Evolutionary conservation across 768 basidiomycete species (phyloP).

Genomic region (Suillus subluteus): DNA sequence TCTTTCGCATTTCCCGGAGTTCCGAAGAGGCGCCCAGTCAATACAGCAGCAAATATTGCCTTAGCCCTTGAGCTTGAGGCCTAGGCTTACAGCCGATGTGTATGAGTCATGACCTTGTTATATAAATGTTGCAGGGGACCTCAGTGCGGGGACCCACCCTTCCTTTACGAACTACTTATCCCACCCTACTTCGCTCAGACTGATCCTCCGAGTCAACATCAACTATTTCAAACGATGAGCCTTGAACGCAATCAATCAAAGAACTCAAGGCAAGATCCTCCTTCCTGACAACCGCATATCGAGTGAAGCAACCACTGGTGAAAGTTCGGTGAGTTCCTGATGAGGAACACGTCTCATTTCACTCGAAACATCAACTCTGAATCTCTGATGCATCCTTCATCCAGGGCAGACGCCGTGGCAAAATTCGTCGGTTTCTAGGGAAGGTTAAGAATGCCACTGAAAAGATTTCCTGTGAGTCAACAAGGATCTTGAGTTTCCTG

Average conservation of each 20-base stretch:
- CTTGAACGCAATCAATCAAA: not conserved
- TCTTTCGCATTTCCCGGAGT: too few relatives aligned
- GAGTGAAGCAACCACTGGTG: not conserved
- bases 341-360: not conserved
- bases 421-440: not conserved
- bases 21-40: too few relatives aligned
- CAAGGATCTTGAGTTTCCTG: not conserved
- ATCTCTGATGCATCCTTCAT: not conserved
- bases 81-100: too few relatives aligned
- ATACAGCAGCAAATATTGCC: not conserved
- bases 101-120: not conserved
- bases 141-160: not conserved
- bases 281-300: not conserved
- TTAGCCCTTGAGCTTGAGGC: too few relatives aligned
- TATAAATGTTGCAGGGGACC: not conserved
- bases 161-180: not conserved
- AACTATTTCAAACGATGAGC: not conserved
- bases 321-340: not conserved
- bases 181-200: not conserved
- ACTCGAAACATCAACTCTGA: not conserved
- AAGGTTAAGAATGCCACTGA: not conserved
- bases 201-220: not conserved
- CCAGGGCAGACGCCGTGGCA: not conserved
- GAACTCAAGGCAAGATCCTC: not conserved
- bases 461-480: not conserved